Percentiles rank a stretch among this genome's conserved stretches.
Conservation (phyloP, 148 eudicot genomes). For the Rhododendron kiyosumense region DNA sequence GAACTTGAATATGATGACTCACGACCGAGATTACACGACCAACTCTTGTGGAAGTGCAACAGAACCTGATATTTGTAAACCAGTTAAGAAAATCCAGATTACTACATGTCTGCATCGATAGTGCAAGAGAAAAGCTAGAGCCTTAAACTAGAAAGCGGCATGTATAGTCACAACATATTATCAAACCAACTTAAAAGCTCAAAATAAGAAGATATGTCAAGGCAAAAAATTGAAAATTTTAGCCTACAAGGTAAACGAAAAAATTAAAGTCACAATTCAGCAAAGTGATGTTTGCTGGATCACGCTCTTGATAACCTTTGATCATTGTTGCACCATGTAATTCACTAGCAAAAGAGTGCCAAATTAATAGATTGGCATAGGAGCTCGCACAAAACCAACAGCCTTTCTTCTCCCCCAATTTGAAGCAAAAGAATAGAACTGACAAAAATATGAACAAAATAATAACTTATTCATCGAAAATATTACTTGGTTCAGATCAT, state of each 20-base stretch:
- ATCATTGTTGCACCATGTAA: not conserved
- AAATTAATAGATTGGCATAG: not conserved
- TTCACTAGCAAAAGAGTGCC: not conserved
- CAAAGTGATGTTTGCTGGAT: not conserved
- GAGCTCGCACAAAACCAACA: not conserved
- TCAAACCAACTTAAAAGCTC: not conserved
- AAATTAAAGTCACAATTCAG: not conserved
- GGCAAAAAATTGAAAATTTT: not conserved
- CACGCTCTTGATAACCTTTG: not conserved
- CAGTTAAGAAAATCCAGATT: not conserved
- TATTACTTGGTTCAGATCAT: not conserved
- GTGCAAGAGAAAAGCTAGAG: not conserved
- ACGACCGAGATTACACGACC: conserved; percentile 7
- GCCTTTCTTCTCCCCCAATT: not conserved
- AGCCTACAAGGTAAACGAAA: not conserved
- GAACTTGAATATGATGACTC: conserved; percentile 1
- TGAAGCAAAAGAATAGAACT: not conserved
- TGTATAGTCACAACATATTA: not conserved
- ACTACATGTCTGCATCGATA: not conserved
- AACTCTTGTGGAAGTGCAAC: not conserved
- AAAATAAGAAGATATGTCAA: not conserved
- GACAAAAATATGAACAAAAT: not conserved
- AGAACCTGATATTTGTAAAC: conserved; percentile 12
- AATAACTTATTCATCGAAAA: not conserved
- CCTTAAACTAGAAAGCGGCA: not conserved